phyloP scores from a whole-genome alignment of 805 yeast genomes.

The Kodamaea kaohsiungensis region DNA sequence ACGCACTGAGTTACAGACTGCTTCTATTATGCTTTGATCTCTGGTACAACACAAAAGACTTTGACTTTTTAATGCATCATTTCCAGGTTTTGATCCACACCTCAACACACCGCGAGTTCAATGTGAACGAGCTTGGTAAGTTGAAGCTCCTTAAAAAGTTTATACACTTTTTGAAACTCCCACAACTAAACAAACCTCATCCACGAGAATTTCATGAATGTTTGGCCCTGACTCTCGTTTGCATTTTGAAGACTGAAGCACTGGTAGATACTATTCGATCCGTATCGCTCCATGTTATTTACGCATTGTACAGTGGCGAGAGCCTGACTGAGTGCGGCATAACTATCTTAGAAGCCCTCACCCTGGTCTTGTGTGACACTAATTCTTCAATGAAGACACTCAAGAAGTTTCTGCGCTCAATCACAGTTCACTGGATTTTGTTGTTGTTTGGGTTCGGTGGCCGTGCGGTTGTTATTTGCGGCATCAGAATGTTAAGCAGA shows the following conservation, averaged over 20 bases:
- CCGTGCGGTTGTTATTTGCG: constrained; percentile 37
- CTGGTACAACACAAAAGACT: constrained; percentile 59
- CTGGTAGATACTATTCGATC: constrained; percentile 56
- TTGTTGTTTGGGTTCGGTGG: constrained; percentile 47
- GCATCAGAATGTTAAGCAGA: constrained; percentile 50
- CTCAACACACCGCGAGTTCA: constrained; percentile 43
- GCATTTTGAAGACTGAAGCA: constrained; percentile 40
- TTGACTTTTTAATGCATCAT: constrained; percentile 58
- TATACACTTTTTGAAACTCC: constrained; percentile 49
- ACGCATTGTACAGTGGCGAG: constrained; percentile 48
- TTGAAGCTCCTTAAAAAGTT: constrained; percentile 51
- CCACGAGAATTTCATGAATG: constrained; percentile 15
- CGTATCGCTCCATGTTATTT: constrained; percentile 47
- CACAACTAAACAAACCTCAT: constrained; percentile 10
- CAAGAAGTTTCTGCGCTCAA: constrained; percentile 49
- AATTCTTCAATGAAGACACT: constrained; percentile 36
- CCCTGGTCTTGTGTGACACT: constrained; percentile 43
- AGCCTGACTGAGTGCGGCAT: constrained; percentile 30
- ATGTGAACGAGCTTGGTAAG: constrained; percentile 51
- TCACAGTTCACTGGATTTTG: constrained; percentile 67
- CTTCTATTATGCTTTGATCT: constrained; percentile 58
- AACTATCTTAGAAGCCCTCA: constrained; percentile 27
- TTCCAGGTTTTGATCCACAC: constrained; percentile 45
- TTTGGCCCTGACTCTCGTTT: constrained; percentile 21
- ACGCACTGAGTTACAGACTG: constrained; percentile 56